Evolutionary conservation across 1,284 basidiomycete species (phyloP).

Genomic region (Cutaneotrichosporon mucoides): DNA sequence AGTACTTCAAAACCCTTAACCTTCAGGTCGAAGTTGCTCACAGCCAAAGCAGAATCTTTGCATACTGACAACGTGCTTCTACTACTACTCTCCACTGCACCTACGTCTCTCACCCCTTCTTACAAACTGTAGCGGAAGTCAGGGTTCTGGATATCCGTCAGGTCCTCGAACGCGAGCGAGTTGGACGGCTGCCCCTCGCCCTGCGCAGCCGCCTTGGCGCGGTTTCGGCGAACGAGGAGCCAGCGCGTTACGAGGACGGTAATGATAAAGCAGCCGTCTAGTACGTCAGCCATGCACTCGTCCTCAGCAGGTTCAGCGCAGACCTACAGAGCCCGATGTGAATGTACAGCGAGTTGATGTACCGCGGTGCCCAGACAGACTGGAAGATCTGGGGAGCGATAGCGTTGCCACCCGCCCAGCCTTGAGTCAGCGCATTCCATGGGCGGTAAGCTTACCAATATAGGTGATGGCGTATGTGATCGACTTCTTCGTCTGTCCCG

Average conservation of each 20-base stretch:
- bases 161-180: constrained; percentile 22
- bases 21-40: no score
- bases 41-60: no score
- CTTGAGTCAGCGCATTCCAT: not conserved
- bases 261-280: constrained; percentile 24
- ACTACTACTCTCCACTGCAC: no score
- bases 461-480: constrained; percentile 19
- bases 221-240: constrained; percentile 26
- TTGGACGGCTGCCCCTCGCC: constrained; percentile 7
- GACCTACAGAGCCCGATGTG: constrained; percentile 29
- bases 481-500: constrained; percentile 22
- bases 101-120: no score
- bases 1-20: no score
- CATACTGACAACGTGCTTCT: no score
- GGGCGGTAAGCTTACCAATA: constrained; percentile 15
- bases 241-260: constrained; percentile 18
- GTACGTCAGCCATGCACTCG: not conserved
- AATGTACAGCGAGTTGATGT: constrained; percentile 35
- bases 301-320: not conserved
- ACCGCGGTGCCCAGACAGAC: constrained; percentile 29
- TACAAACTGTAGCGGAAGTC: constrained; percentile 16
- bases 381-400: constrained; percentile 36
- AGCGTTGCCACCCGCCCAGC: constrained; percentile 36
- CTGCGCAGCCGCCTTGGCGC: constrained; percentile 14
- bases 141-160: constrained; percentile 20